Evolutionary conservation across 306 rosid species (phyloP).

Genomic region (Psophocarpus tetragonolobus): DNA sequence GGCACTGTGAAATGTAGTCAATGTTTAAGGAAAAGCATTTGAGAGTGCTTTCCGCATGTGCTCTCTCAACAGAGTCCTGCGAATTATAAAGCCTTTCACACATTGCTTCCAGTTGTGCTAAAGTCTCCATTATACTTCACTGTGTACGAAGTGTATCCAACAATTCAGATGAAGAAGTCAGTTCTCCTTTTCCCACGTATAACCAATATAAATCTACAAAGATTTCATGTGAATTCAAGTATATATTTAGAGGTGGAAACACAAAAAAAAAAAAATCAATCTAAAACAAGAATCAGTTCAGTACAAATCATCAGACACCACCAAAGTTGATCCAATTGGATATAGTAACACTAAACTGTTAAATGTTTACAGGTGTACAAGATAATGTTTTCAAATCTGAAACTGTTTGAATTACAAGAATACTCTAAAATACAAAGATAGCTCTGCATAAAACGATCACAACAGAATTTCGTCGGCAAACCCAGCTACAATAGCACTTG

Average conservation of each 20-base stretch:
- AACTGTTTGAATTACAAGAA: constrained; percentile 49
- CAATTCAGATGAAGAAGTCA: constrained; percentile 46
- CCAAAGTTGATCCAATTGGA: constrained; percentile 35
- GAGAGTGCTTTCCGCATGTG: constrained; percentile 54
- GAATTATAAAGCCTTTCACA: constrained; percentile 59
- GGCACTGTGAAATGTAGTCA: constrained; percentile 57
- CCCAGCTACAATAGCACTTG: constrained; percentile 41
- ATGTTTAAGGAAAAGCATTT: constrained; percentile 50
- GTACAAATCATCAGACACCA: constrained; percentile 39
- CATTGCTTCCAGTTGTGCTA: constrained; percentile 53
- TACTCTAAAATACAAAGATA: constrained; percentile 47
- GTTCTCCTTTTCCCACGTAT: constrained; percentile 35
- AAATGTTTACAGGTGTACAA: constrained; percentile 49
- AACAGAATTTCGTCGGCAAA: constrained; percentile 33
- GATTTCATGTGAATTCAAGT: constrained; percentile 38
- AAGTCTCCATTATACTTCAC: constrained; percentile 57
- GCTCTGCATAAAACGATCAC: constrained; percentile 34
- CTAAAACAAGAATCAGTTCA: constrained; percentile 26
- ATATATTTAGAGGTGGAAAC: constrained; percentile 38
- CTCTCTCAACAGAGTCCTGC: constrained; percentile 54
- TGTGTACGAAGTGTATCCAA: constrained; percentile 43
- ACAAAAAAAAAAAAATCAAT: constrained; percentile 26
- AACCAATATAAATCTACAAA: constrained; percentile 43
- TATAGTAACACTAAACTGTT: constrained; percentile 28
- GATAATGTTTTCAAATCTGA: constrained; percentile 41